Evolutionary conservation across 2,329 filamentous ascomycete genomes (phyloP).

Genomic region (Pseudogymnoascus sp.): DNA sequence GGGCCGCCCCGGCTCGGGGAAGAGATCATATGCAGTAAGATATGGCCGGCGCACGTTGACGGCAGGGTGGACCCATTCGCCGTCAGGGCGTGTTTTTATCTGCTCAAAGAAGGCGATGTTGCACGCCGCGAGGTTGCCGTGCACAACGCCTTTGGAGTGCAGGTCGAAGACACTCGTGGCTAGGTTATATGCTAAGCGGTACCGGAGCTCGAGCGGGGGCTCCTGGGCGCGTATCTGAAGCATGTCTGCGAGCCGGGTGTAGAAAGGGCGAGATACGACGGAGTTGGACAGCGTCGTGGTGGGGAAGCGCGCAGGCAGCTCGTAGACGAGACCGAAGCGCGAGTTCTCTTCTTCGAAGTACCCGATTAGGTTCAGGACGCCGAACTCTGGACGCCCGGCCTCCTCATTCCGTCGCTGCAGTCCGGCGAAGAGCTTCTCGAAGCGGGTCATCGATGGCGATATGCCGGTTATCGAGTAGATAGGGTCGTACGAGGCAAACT

Average conservation of each 20-base stretch:
- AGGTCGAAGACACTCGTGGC: slow-evolving; percentile 65
- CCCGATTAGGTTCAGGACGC: slow-evolving; percentile 51
- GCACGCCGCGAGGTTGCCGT: slow-evolving; percentile 59
- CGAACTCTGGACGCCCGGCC: slow-evolving; percentile 47
- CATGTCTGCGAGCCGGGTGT: slow-evolving; percentile 44
- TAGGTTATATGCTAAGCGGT: slow-evolving; percentile 63
- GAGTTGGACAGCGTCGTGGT: slow-evolving; percentile 40
- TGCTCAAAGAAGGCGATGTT: slow-evolving; percentile 56
- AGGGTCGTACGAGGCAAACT: slow-evolving; percentile 58
- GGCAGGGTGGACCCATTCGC: slow-evolving; percentile 17
- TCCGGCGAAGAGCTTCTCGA: slow-evolving; percentile 52
- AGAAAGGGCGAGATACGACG: slow-evolving; percentile 28
- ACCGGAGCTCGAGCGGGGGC: slow-evolving; percentile 66
- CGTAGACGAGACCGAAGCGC: slow-evolving; percentile 66
- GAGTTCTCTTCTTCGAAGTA: slow-evolving; percentile 70
- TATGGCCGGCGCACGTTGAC: not conserved
- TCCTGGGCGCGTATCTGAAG: slow-evolving; percentile 40
- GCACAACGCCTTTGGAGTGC: slow-evolving; percentile 58
- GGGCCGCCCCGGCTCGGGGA: slow-evolving; percentile 29
- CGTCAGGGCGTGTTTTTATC: slow-evolving; percentile 17
- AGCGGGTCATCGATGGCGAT: slow-evolving; percentile 54
- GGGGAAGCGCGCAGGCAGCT: slow-evolving; percentile 56
- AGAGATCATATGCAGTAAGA: slow-evolving; percentile 26
- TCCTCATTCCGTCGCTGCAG: slow-evolving; percentile 43
- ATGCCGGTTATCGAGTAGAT: slow-evolving; percentile 55